Conservation (phyloP, 2,329 filamentous ascomycete genomes). For the Fusarium multiceps region DNA sequence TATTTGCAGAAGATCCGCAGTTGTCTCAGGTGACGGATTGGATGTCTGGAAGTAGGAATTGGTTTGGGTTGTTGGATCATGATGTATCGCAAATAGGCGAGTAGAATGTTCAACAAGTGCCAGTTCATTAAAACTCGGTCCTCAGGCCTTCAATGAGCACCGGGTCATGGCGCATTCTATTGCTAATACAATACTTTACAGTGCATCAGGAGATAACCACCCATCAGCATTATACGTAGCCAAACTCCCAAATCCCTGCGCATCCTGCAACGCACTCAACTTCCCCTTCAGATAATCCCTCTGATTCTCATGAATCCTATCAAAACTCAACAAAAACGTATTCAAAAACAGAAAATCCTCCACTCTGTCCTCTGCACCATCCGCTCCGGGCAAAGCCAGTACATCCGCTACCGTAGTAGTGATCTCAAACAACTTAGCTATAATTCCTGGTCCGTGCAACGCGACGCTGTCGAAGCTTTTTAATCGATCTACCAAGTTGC, state of each 20-base stretch:
- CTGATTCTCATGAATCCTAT: slow-evolving; percentile 59
- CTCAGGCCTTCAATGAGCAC: background rate
- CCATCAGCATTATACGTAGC: slow-evolving; percentile 8
- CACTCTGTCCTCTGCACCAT: slow-evolving; percentile 56
- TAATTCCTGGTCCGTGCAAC: slow-evolving; percentile 66
- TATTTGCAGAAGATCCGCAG: slow-evolving; percentile 44
- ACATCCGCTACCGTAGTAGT: slow-evolving; percentile 70
- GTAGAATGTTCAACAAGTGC: background rate
- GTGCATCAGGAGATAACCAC: background rate
- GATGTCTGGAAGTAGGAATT: slow-evolving; percentile 73
- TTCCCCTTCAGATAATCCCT: slow-evolving; percentile 56
- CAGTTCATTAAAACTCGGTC: background rate
- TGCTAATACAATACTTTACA: background rate
- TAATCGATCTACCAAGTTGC: slow-evolving; percentile 51
- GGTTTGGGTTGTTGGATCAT: slow-evolving; percentile 73
- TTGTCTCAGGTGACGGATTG: slow-evolving; percentile 68
- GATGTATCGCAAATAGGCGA: slow-evolving; percentile 61
- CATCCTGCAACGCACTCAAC: slow-evolving; percentile 49
- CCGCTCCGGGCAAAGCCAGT: slow-evolving; percentile 60
- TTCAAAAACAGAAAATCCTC: slow-evolving; percentile 66
- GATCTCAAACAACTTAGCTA: slow-evolving; percentile 70
- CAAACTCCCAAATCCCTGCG: slow-evolving; percentile 17
- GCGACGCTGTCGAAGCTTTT: slow-evolving; percentile 58
- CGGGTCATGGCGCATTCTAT: background rate
- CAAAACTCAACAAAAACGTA: slow-evolving; percentile 63